phyloP scores from a whole-genome alignment of 78 protist species.

The Dictyostelium discoideum region dicty_2.7 NC_007091.3:2254501-2255000 shows the following conservation, averaged over 20 bases:
- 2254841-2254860: neutral
- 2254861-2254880: neutral
- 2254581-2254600: constrained; percentile 11
- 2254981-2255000: neutral
- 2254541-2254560: constrained; percentile 9
- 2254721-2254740: neutral
- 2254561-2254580: constrained; percentile 12
- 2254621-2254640: neutral
- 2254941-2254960: neutral
- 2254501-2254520: neutral
- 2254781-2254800: neutral
- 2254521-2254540: neutral
- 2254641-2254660: neutral
- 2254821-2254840: neutral
- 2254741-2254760: constrained; percentile 1
- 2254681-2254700: neutral
- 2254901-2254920: neutral
- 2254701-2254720: neutral
- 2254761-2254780: constrained; percentile 24
- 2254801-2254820: neutral
- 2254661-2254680: neutral
- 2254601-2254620: neutral
- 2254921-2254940: neutral
- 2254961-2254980: neutral
- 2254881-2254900: neutral